Base-by-base conservation (phyloP, 805 yeast species). In the Kuraishia borneana region DNA sequence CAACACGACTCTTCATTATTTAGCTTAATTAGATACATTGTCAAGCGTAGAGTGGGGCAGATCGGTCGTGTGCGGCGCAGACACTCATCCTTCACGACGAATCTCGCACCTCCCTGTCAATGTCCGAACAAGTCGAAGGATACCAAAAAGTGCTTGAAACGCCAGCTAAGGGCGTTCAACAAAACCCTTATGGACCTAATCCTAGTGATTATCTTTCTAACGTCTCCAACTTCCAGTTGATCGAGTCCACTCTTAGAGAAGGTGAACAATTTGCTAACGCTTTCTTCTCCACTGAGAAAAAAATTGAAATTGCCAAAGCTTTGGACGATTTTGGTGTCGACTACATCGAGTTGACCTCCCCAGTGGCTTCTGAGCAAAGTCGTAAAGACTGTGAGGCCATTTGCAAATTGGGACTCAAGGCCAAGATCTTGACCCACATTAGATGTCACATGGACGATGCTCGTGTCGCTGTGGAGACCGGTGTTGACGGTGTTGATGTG, bases 371-470 rank as follows among this genome's bases (percentile, higher is more conserved):
- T 38, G 97, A 89, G 60, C 97, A 89, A 67, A 75, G 88, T 39
- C 75, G 92, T 56, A 61, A 56, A 40, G 98, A 89, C 61, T 89
- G 97, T 69, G 97, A 92, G 66, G 96, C 97, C 39, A 89, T 89
- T 48, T 92, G 97, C 72, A 89, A 92, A 68, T 71, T 92, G 47
- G 97, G 97, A 8, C 75, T 89, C 58, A 85, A 83, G 65, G 89
- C 96, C 43, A 89, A 92, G 68, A 85, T 92, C 43, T 73, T 89
- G 46, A 89, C 98, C 33, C 97, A 89, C 60, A 92, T 92, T 47
- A 76, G 97, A 62, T 89, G 98, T 63, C 96, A 89, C 64, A 89
- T 89, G 96, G 97, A 89, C 60, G 98, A 92, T 53, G 98, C 97
- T 37, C 73, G 80, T 50, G 83, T 92, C 39, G 98, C 98, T 5